Evolutionary conservation across 352 stramenopile genomes (phyloP), one percentile per base, ranked within the genome.

Genomic region (Pythium vanterpoolii): DNA sequence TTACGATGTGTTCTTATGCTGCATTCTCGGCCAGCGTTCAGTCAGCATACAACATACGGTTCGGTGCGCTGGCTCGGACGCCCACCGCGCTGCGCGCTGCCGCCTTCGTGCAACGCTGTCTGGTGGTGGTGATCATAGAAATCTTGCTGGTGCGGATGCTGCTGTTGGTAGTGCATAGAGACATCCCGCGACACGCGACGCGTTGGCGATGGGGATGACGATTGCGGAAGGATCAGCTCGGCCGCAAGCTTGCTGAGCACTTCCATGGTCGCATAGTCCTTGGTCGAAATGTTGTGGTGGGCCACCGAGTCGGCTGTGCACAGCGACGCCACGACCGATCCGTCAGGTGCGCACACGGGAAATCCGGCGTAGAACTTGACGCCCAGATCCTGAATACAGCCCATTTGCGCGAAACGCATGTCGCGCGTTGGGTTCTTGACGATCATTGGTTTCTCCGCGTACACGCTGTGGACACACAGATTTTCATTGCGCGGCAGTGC

Each of bases 191-290:
- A 6, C 34, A 40, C 34, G 34, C 34, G 5, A 9, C 34, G 34
- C 31, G 6, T 6, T 11, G 31, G 43, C 27, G 1, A 13, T 9
- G 5, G 19, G n/a, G n/a, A 3, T 5, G 28, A 16, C 47, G 6
- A 13, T 31, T 61, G 53, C 14, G 63, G 56, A 31, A 62, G 23
- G 21, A 77, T 53, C 9, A 89, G 69, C 14, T 86, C 74, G 5
- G 72, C 73, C 2, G 76, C 76, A 19, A 88, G 65, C 53, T 85
- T 78, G 39, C 63, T 66, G 18, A 88, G 70, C 57, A 68, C 66
- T 38, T 87, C 66, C 80, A 88, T 90, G 21, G 80, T 90, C 19
- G 80, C 76, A 53, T 88, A 90, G 56, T 90, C 76, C 57, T 83
- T 83, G 33, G 74, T 83, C 13, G 76, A 76, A 56, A 90, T 82